These are phyloP conservation scores for Danielia reshetovae DNA, from an alignment of 805 yeast genomes.

Conservation along the genomic window DNA sequence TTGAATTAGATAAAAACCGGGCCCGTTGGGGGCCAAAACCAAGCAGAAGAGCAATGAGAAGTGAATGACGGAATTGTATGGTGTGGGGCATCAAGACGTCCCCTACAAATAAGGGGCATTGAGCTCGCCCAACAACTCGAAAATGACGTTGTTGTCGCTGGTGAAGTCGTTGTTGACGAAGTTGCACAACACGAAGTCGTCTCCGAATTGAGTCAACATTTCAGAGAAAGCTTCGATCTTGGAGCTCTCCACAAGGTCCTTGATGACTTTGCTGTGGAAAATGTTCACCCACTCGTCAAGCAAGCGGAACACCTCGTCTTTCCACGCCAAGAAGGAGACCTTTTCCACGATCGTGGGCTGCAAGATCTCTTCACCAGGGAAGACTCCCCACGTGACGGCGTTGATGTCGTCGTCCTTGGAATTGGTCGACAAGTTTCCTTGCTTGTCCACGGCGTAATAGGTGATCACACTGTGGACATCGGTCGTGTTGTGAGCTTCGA, in stretches of 20 bases:
- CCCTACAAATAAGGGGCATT: conserved; percentile 1
- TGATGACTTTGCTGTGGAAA: conserved; percentile 36
- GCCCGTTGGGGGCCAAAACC: conserved; percentile 5
- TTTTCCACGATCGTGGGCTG: conserved; percentile 96
- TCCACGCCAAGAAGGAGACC: conserved; percentile 93
- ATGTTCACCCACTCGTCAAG: conserved; percentile 74
- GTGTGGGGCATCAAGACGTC: too few relatives aligned
- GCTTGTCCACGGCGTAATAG: conserved; percentile 68
- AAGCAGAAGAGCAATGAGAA: conserved; percentile 4
- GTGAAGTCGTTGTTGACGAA: conserved; percentile 84
- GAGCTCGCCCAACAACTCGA: conserved; percentile 43
- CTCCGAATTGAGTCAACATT: conserved; percentile 45
- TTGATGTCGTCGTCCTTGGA: conserved; percentile 74
- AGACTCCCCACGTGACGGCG: conserved; percentile 97
- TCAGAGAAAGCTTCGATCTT: conserved; percentile 30
- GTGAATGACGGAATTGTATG: conserved; percentile 1
- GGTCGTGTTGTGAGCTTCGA: conserved; percentile 42
- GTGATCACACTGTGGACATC: conserved; percentile 49
- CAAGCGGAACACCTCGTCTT: conserved; percentile 86
- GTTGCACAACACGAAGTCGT: conserved; percentile 72
- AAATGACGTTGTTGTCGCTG: conserved; percentile 53
- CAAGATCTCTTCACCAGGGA: conserved; percentile 87
- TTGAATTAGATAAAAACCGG: conserved; percentile 20
- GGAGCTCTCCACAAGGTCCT: conserved; percentile 27
- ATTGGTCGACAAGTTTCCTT: conserved; percentile 60